Evolutionary conservation across 495 filamentous ascomycete species (phyloP).

Genomic region (Parathielavia appendiculata): DNA sequence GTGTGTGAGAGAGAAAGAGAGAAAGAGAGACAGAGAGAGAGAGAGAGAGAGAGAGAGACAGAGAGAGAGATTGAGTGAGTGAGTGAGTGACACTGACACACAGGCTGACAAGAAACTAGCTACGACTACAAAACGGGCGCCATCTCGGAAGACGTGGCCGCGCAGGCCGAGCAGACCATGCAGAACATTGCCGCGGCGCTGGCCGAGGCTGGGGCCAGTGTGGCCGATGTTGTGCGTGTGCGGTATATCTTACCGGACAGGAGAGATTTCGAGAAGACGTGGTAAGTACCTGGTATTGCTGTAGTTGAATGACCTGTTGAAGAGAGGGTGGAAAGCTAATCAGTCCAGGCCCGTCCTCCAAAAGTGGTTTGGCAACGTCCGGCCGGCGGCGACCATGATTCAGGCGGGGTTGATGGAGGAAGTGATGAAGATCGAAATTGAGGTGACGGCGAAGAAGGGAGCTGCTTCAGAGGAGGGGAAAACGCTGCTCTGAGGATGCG

Average conservation of each 20-base stretch:
- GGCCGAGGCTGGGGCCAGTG: slow-evolving; percentile 25
- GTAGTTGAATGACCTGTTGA: neutral
- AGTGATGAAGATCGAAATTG: slow-evolving; percentile 41
- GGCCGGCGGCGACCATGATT: slow-evolving; percentile 42
- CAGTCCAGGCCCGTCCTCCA: slow-evolving; percentile 29
- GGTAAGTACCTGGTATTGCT: slow-evolving; percentile 8
- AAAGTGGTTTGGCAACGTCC: slow-evolving; percentile 33
- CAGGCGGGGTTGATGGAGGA: slow-evolving; percentile 38
- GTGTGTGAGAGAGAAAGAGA: neutral
- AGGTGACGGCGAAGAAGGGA: slow-evolving; percentile 35
- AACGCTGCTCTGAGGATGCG: neutral
- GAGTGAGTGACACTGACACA: no score
- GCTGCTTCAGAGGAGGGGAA: neutral
- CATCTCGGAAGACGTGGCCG: slow-evolving; percentile 30
- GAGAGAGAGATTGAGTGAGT: no score
- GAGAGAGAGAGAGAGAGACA: no score
- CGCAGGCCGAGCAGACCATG: slow-evolving; percentile 35
- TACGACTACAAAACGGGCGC: slow-evolving; percentile 37
- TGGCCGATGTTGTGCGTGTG: slow-evolving; percentile 37
- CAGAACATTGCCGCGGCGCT: slow-evolving; percentile 34
- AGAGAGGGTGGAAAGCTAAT: no score
- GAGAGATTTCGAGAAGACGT: slow-evolving; percentile 29
- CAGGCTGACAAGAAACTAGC: slow-evolving; percentile 16
- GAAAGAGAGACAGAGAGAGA: no score
- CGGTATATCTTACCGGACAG: slow-evolving; percentile 37